Base-by-base conservation (phyloP, 2,329 filamentous ascomycete genomes). In the Trichoderma citrinoviride region DNA sequence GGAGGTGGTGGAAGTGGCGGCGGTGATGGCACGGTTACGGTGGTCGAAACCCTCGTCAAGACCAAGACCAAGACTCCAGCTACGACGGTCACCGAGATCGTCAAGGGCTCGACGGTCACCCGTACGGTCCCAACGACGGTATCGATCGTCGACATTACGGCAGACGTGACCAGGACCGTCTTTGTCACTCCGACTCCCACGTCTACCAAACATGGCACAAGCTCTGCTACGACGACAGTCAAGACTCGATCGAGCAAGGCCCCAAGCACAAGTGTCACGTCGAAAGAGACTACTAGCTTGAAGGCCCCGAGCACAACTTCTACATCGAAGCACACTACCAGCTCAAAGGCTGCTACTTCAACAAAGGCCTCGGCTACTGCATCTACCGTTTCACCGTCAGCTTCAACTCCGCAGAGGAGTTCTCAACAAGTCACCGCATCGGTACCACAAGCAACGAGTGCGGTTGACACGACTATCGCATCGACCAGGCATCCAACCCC, bases 11-110 rank as follows among this genome's bases (percentile, higher is more conserved):
- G 54, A 55, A 52, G 65, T 23, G 65, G 66, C 41, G 64, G 61
- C 27, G 60, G 65, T 61, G 69, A 67, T 41, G 65, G 62, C 2
- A 64, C 70, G 5, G 73, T 77, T 49, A 78, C 77, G 0, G 72
- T 78, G 17, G 72, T 75, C 29, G 68, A 77, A 62, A 79, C 77
- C 3, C 70, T 77, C 15, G 69, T 73, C 33, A 70, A 73, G 63
- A 73, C 72, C 33, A 70, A 73, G 63, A 73, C 72, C 17, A 65
- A 70, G 53, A 68, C 71, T 1, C 69, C 75, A 1, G 27, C 40
- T 17, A 57, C 71, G 41, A 77, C 72, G 3, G 64, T 77, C 62
- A 74, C 72, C 5, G 64, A 69, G 41, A 75, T 73, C 7, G 69
- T 65, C 17, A 62, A 71, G 12, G 70, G 71, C 1, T 56, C 69